Evolutionary conservation across 306 rosid species (phyloP), one percentile per base, ranked within the genome.

Genomic region (Oxytropis ochrocephala): DNA sequence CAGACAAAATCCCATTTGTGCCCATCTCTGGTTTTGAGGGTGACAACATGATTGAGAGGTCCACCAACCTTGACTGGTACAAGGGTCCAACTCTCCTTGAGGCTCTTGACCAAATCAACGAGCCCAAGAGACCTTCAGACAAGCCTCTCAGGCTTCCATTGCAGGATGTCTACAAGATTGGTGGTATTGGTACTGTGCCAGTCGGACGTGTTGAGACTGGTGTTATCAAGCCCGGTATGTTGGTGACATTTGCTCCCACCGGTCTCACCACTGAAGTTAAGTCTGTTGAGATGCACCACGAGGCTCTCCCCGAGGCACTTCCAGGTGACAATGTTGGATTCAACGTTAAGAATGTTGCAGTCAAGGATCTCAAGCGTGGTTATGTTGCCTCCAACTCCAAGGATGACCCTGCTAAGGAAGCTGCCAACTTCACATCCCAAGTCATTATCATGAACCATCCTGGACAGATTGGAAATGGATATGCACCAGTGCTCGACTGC

Each of bases 1-100:
- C 85, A 0, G 88, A 77, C 33, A 80, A 80, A 21, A 84, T 84
- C 5, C 81, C 88, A 0, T 84, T 84, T 5, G 88, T 84, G 6
- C 88, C 88, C 13, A 84, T 84, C 79, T 84, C 88, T 41, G 88
- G 88, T 9, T 84, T 78, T 13, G 82, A 78, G 70, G 82, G 82
- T 6, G 82, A 78, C 70, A 78, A 78, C 78, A 78, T 78, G 78
- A 78, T 78, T 78, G 83, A 79, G 69, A 79, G 83, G 79, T 79
- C 83, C 51, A 79, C 83, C 76, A 79, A 79, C 80, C 83, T 79
- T 79, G 83, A 79, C 73, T 74, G 83, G 83, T 79, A 79, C 76
- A 79, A 79, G 83, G 83, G 83, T 13, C 83, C 83, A 62, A 79
- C 83, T 10, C 83, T 79, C 12, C 83, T 79, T 18, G 83, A 79